A percentile compares a stretch with the other conserved stretches of the same genome.
phyloP scores from a whole-genome alignment of 257 asterid genomes.

The Nicotiana tomentosiformis region DNA sequence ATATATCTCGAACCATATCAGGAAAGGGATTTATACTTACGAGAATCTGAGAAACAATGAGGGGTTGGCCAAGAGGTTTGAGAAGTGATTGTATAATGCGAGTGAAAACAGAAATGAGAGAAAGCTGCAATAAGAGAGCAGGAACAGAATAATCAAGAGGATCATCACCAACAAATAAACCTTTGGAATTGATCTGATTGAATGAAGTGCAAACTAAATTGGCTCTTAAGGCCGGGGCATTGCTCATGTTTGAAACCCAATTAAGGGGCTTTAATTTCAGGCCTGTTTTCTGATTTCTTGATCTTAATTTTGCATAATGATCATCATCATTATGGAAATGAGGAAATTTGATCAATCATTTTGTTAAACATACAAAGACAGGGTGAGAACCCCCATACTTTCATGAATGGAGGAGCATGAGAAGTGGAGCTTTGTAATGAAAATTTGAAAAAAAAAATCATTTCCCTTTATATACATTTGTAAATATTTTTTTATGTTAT shows the following conservation, averaged over 20 bases:
- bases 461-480: too few species aligned
- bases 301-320: background rate
- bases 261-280: background rate
- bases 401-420: background rate
- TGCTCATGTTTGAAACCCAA: background rate
- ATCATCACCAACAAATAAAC: conserved; percentile 28
- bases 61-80: conserved; percentile 54
- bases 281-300: background rate
- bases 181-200: conserved; percentile 40
- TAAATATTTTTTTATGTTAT: too few species aligned
- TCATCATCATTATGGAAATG: background rate
- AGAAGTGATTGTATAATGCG: conserved; percentile 44
- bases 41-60: conserved; percentile 60
- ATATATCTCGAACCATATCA: too few species aligned
- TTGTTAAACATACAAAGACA: background rate
- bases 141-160: conserved; percentile 45
- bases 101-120: conserved; percentile 46
- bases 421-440: background rate
- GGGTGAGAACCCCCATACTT: conserved; percentile 8
- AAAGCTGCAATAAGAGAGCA: conserved; percentile 45
- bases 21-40: conserved; percentile 24
- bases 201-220: conserved; percentile 28
- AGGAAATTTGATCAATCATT: background rate
- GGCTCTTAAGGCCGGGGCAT: background rate
- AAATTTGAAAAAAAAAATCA: too few species aligned